phyloP scores from a whole-genome alignment of 2,329 filamentous ascomycete species.

The Fusarium nodosum region DNA sequence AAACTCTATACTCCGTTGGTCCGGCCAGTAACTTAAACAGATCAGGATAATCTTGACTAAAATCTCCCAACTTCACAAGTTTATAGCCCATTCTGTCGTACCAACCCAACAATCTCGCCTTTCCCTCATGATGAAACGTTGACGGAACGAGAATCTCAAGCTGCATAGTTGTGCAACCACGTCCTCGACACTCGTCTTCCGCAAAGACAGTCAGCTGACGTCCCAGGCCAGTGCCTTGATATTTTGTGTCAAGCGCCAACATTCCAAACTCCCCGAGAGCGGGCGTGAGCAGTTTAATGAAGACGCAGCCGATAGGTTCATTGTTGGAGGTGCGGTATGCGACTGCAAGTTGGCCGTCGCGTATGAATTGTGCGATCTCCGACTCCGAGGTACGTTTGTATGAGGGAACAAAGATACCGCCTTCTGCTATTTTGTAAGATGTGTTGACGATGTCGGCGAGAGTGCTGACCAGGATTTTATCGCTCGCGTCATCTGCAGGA shows the following conservation, averaged over 20 bases:
- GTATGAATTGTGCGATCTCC: constrained; percentile 45
- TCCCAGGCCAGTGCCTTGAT: constrained; percentile 48
- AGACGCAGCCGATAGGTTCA: constrained; percentile 48
- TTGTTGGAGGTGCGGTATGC: constrained; percentile 27
- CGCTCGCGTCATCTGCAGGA: constrained; percentile 26
- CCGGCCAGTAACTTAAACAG: constrained; percentile 47
- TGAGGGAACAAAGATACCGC: constrained; percentile 46
- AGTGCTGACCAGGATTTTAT: constrained; percentile 28
- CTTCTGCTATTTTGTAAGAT: constrained; percentile 47
- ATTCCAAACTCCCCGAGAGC: constrained; percentile 49
- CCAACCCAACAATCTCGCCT: constrained; percentile 49
- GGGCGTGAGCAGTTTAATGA: constrained; percentile 42
- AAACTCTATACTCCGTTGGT: constrained; percentile 49
- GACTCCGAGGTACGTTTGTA: constrained; percentile 46
- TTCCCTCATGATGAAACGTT: constrained; percentile 47
- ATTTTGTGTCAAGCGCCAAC: constrained; percentile 45
- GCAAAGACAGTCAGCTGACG: constrained; percentile 48
- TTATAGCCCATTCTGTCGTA: constrained; percentile 51
- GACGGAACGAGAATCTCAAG: constrained; percentile 50
- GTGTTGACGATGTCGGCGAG: constrained; percentile 49
- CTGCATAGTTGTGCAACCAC: constrained; percentile 50
- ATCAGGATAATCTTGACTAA: constrained; percentile 49
- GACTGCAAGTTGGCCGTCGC: constrained; percentile 45
- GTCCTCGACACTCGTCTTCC: constrained; percentile 46
- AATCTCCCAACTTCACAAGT: constrained; percentile 47